These are phyloP conservation scores for Ophiostoma perfectum DNA, from an alignment of 2,329 filamentous ascomycete species.

Conservation along the genomic window DNA sequence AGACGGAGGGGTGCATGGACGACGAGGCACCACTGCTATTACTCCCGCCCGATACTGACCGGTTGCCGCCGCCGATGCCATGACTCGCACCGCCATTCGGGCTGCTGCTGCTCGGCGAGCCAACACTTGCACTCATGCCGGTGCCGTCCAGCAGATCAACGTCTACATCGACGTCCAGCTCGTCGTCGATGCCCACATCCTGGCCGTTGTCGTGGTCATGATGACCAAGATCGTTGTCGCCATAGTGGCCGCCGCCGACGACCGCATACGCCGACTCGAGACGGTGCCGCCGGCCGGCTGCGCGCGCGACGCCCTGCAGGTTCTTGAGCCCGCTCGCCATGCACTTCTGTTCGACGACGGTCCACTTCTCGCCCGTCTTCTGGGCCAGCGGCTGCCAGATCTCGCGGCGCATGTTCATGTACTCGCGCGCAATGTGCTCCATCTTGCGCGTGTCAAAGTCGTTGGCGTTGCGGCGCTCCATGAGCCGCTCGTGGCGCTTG, in stretches of 20 bases:
- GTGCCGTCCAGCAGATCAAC: conserved; percentile 44
- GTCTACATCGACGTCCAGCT: conserved; percentile 57
- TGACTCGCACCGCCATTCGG: conserved; percentile 29
- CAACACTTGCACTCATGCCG: conserved; percentile 31
- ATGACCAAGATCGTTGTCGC: conserved; percentile 45
- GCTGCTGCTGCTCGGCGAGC: conserved; percentile 36
- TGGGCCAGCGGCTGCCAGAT: conserved; percentile 74
- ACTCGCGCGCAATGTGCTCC: conserved; percentile 68
- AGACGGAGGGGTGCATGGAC: not conserved
- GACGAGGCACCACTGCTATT: conserved; percentile 21
- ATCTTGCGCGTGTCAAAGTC: conserved; percentile 75
- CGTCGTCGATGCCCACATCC: conserved; percentile 55
- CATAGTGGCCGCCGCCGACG: conserved; percentile 25
- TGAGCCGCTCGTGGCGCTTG: conserved; percentile 78
- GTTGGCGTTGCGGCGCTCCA: conserved; percentile 68
- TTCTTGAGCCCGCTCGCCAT: conserved; percentile 82
- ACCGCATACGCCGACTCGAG: conserved; percentile 40
- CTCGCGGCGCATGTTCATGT: conserved; percentile 72
- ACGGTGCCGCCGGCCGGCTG: conserved; percentile 60
- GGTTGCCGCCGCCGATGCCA: conserved; percentile 28
- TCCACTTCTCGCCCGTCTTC: conserved; percentile 79
- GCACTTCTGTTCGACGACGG: conserved; percentile 63
- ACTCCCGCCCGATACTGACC: conserved; percentile 31
- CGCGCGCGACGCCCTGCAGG: conserved; percentile 63
- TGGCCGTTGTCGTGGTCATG: conserved; percentile 42